Base-by-base conservation (phyloP, 2,329 filamentous ascomycete species). In the Tolypocladium guangdongense region DNA sequence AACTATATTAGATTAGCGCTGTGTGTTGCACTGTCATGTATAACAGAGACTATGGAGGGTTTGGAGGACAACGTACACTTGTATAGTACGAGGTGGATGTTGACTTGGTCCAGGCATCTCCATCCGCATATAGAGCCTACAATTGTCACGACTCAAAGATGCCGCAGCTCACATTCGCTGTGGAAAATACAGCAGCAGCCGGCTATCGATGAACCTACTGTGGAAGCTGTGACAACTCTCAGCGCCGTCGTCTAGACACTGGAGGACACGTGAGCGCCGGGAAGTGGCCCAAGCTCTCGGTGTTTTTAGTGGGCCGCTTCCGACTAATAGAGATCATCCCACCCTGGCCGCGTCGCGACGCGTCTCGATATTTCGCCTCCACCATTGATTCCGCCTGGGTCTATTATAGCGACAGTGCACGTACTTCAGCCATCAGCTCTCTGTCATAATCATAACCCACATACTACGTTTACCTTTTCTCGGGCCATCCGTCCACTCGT, bases 331-430 rank as follows among this genome's bases (percentile, higher is more conserved):
- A 41, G 24, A 16, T 22, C 22, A 50, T 27, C 27, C 20, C 18
- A 41, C n/a, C 35, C 32, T 32, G 27, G n/a, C 27, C 57, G 56
- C 58, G 58, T 65, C 66, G 58, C 63, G 64, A 64, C 65, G 65
- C 65, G 65, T 59, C 56, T 51, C 60, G 53, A 58, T 58, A 60
- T 59, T 60, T 62, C 61, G 45, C 41, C 32, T 50, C 43, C 50
- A 52, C 55, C 56, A 54, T 32, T 27, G 43, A 10, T 32, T 46
- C 16, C 8, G 27, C 24, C 24, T 18, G 32, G 43, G n/a, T 12
- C 12, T 4, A n/a, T n/a, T 4, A n/a, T 32, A 14, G 16, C 16
- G 18, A 46, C 43, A 20, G 27, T 45, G 41, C 43, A n/a, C 43
- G 41, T 27, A n/a, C 43, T 32, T 32, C 43, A 24, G 14, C 30